Percentiles rank a stretch among this genome's conserved stretches.
These are phyloP conservation scores for Phaffomyces antillensis DNA, from an alignment of 805 yeast genomes.

Conservation along the genomic window DNA sequence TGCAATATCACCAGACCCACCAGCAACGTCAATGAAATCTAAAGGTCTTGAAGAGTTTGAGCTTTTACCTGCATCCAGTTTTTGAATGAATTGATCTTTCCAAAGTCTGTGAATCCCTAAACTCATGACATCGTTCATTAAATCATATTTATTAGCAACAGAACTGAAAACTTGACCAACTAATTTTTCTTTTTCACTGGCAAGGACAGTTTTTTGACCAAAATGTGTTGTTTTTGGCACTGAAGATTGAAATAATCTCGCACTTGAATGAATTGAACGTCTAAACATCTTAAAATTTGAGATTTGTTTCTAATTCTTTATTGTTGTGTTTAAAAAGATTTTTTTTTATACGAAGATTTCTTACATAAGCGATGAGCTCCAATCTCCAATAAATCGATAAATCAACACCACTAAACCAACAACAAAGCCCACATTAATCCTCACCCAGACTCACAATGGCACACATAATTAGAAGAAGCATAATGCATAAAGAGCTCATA, in stretches of 20 bases:
- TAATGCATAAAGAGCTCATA: too few species aligned
- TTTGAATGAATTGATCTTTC: conserved; percentile 85
- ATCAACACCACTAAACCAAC: too few species aligned
- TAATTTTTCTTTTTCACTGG: conserved; percentile 71
- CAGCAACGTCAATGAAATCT: conserved; percentile 92
- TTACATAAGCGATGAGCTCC: too few species aligned
- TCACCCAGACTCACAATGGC: too few species aligned
- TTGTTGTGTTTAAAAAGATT: neutral
- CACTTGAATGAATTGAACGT: conserved; percentile 2
- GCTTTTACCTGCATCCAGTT: conserved; percentile 88
- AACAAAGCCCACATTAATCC: too few species aligned
- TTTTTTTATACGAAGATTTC: too few species aligned
- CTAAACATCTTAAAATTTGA: neutral
- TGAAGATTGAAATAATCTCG: conserved; percentile 4
- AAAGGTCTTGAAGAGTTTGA: conserved; percentile 74
- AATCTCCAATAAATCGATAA: too few species aligned
- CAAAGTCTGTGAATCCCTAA: conserved; percentile 91
- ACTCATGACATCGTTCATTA: conserved; percentile 98
- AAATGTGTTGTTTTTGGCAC: conserved; percentile 72
- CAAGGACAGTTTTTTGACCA: conserved; percentile 79
- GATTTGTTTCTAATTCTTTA: neutral
- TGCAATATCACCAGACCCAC: conserved; percentile 98
- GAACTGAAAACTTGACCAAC: conserved; percentile 88
- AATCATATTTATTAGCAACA: conserved; percentile 89
- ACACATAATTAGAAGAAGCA: too few species aligned